These are phyloP conservation scores for Colletotrichum nymphaeae DNA, from an alignment of 2,329 filamentous ascomycete species.

Conservation along the genomic window DNA sequence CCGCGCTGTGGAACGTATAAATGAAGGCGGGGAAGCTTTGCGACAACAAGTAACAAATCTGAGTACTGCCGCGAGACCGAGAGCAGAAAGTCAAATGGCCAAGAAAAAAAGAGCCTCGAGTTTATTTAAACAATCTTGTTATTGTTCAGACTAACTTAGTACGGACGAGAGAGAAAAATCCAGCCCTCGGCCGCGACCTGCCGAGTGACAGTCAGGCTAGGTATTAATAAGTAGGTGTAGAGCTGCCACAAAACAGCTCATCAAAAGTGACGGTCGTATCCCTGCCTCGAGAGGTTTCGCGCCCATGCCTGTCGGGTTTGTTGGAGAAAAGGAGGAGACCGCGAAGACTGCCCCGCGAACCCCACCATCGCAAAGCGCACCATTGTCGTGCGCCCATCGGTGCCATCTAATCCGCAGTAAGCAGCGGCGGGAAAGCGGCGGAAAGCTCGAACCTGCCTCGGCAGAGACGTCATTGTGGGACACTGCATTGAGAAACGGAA, in stretches of 20 bases:
- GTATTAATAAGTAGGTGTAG: neutral
- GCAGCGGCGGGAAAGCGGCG: slow-evolving; percentile 28
- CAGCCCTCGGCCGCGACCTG: slow-evolving; percentile 20
- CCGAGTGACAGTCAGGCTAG: slow-evolving; percentile 22
- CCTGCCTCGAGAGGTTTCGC: slow-evolving; percentile 11
- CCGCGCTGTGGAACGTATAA: neutral
- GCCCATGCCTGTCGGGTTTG: neutral
- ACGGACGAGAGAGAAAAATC: neutral
- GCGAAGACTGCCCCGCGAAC: slow-evolving; percentile 32
- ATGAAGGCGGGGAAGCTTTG: slow-evolving; percentile 30
- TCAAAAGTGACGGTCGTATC: slow-evolving; percentile 26
- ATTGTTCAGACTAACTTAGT: slow-evolving; percentile 18
- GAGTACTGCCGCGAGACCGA: neutral
- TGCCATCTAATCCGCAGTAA: slow-evolving; percentile 8
- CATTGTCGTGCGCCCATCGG: slow-evolving; percentile 7
- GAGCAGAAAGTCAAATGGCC: neutral
- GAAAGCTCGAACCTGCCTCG: neutral
- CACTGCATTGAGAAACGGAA: neutral
- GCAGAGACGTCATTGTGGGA: neutral
- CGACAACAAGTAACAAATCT: neutral
- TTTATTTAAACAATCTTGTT: slow-evolving; percentile 24
- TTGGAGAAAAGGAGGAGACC: slow-evolving; percentile 1
- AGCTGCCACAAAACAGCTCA: slow-evolving; percentile 35
- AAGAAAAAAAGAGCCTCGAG: neutral
- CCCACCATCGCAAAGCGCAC: slow-evolving; percentile 28